Base-by-base conservation (phyloP, 2,329 filamentous ascomycete species). In the Fusarium cicatricum region DNA sequence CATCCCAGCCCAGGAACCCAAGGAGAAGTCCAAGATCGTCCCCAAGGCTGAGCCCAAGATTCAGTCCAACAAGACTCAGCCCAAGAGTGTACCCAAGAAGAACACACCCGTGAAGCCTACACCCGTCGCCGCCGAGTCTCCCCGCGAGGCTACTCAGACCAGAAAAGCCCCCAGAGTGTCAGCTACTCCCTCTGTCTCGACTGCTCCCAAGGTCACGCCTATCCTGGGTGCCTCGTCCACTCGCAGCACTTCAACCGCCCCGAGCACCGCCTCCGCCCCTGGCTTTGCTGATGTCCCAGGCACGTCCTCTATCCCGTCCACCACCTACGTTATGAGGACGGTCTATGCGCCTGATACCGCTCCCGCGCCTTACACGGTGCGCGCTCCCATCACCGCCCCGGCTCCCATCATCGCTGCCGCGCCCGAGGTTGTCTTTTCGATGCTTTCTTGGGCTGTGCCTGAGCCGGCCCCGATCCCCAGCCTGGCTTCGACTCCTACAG, bases 381-480 rank as follows among this genome's bases (percentile, higher is more conserved):
- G 34, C 5, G 37, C 61, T 5, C 61, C 61, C 4, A 23, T 8
- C 5, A 62, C 55, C 2, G 56, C 48, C 4, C 52, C 42, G 11
- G 48, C 60, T 3, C 61, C 61, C 0, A 12, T 38, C 14, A 62
- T 64, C 11, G 61, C 43, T 2, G 39, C 34, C 2, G 50, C 31
- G 11, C 57, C 61, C 9, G 39, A 52, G n/a, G 37, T 62, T 6
- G 58, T 62, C 31, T 47, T 47, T 23, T 54, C 52, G 3, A 60
- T 50, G 48, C 40, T 58, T 2, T 29, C 28, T 12, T 57, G 38
- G 34, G 36, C 48, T 8, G 28, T 52, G 1, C 61, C 61, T 11
- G 52, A 52, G 33, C 37, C 58, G 45, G 61, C 46, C 2, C 53
- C 60, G 2, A 11, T 55, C 11, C 60, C 60, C 9, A 46, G 38